Evolutionary conservation across 2,329 filamentous ascomycete species (phyloP).

Genomic region (Penicillium freii): DNA sequence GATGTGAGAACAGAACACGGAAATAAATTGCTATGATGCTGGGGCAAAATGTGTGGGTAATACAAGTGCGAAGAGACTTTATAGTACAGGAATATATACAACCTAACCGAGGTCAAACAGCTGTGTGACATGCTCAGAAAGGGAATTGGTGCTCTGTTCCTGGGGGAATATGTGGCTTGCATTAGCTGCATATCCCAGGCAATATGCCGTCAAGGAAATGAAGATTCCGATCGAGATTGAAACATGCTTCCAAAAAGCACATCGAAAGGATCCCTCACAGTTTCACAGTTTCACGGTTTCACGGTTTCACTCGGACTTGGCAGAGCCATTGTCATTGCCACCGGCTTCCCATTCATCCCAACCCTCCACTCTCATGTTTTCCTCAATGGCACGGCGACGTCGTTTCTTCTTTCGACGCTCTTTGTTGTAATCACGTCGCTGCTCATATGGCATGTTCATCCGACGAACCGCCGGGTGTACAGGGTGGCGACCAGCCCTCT

Average conservation of each 20-base stretch:
- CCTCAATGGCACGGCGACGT: constrained; percentile 18
- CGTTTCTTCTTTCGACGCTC: constrained; percentile 24
- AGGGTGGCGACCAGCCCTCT: neutral
- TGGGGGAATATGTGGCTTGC: neutral
- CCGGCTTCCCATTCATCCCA: constrained; percentile 18
- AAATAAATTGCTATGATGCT: neutral
- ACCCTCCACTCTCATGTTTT: constrained; percentile 20
- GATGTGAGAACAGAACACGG: neutral
- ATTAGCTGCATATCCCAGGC: neutral
- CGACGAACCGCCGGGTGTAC: constrained; percentile 8
- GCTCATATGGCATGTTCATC: constrained; percentile 12
- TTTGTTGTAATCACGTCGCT: constrained; percentile 18
- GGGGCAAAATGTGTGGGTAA: neutral
- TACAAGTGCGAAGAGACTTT: neutral
- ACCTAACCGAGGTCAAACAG: neutral
- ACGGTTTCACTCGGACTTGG: constrained; percentile 3
- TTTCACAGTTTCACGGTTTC: constrained; percentile 9
- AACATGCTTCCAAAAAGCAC: neutral
- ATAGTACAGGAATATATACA: constrained; percentile 7
- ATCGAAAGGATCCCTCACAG: too few species aligned
- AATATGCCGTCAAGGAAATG: neutral
- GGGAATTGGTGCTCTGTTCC: neutral
- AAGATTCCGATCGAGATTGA: neutral
- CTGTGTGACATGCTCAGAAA: neutral
- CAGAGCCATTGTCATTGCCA: neutral